Percentiles rank a stretch among this genome's conserved stretches.
Evolutionary conservation across 2,329 filamentous ascomycete species (phyloP).

Genomic region (Exophiala oligosperma): DNA sequence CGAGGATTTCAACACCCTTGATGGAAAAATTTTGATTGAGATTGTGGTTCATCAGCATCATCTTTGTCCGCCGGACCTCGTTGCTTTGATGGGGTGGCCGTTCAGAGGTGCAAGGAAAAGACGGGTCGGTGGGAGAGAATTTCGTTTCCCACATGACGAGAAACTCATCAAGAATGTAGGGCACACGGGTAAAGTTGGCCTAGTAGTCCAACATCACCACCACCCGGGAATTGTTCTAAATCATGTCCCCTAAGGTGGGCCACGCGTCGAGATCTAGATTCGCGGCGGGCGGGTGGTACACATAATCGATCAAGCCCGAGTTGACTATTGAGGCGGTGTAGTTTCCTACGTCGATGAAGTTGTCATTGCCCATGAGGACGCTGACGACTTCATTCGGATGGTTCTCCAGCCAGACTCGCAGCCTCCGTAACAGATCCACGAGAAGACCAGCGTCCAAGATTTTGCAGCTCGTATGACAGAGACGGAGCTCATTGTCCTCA

Average conservation of each 20-base stretch:
- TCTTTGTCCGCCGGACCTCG: slow-evolving; percentile 45
- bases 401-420: slow-evolving; percentile 68
- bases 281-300: slow-evolving; percentile 69
- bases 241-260: slow-evolving; percentile 78
- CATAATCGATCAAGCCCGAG: slow-evolving; percentile 70
- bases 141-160: slow-evolving; percentile 86
- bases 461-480: slow-evolving; percentile 82
- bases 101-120: slow-evolving; percentile 75
- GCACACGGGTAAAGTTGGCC: slow-evolving; percentile 74
- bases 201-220: slow-evolving; percentile 82
- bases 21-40: slow-evolving; percentile 71
- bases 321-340: slow-evolving; percentile 69
- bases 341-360: slow-evolving; percentile 63
- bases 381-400: slow-evolving; percentile 87
- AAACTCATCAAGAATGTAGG: slow-evolving; percentile 85
- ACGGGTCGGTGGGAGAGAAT: slow-evolving; percentile 67
- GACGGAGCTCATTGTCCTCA: slow-evolving; percentile 60
- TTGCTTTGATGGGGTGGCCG: slow-evolving; percentile 62
- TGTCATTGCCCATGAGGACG: slow-evolving; percentile 81
- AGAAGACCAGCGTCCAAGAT: slow-evolving; percentile 79
- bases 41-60: slow-evolving; percentile 89
- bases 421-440: slow-evolving; percentile 66
- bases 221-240: slow-evolving; percentile 67
- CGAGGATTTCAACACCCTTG: slow-evolving; percentile 61
- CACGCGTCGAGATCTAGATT: slow-evolving; percentile 73